phyloP scores from a whole-genome alignment of 306 rosid genomes.

The Trichosanthes truncata region DNA sequence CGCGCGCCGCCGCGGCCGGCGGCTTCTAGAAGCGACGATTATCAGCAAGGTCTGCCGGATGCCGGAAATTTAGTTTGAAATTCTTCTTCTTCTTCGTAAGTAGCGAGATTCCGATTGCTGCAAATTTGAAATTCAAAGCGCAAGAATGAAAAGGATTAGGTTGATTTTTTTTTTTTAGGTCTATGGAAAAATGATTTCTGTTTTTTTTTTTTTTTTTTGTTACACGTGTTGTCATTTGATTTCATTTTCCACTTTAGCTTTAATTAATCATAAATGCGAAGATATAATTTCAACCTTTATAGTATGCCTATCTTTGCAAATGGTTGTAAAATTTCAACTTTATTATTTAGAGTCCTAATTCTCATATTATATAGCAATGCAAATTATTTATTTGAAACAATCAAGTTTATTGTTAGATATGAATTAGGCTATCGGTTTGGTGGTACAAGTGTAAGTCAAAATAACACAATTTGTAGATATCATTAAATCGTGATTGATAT shows the following conservation, averaged over 20 bases:
- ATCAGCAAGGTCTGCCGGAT: constrained; percentile 14
- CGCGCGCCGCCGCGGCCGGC: not conserved
- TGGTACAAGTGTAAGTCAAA: too few relatives aligned
- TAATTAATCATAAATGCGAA: not conserved
- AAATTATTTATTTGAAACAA: too few relatives aligned
- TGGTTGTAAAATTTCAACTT: not conserved
- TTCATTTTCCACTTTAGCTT: not conserved
- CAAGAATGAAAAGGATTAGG: not conserved
- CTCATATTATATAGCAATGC: too few relatives aligned
- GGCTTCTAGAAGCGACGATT: constrained; percentile 4
- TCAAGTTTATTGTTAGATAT: not conserved
- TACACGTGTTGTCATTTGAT: not conserved
- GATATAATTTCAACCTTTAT: not conserved
- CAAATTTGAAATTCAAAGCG: not conserved
- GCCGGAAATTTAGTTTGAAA: constrained; percentile 10
- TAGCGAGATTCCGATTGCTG: not conserved
- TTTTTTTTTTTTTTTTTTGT: not conserved
- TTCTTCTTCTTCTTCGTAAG: not conserved
- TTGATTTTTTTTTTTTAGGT: not conserved
- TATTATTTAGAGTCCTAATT: not conserved
- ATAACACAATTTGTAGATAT: too few relatives aligned
- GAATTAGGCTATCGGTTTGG: too few relatives aligned
- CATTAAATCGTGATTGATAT: too few relatives aligned
- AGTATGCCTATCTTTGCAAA: not conserved
- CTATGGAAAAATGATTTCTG: not conserved